phyloP scores from a whole-genome alignment of 2,329 filamentous ascomycete genomes.

The Aspergillus vadensis region DNA sequence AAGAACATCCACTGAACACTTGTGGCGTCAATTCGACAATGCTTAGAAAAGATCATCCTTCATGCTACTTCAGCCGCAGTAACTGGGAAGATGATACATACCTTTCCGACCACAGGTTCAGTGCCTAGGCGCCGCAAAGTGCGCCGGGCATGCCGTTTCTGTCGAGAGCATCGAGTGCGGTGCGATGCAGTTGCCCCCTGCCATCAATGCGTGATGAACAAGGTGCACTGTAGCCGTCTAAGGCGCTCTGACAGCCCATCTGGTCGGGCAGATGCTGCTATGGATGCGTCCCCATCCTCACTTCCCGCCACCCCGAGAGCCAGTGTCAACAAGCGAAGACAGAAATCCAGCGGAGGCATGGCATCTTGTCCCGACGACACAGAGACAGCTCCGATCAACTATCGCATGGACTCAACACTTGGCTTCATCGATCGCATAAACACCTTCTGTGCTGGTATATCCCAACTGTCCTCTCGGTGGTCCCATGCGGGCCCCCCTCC shows the following conservation, averaged over 20 bases:
- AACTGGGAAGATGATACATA: too few relatives aligned
- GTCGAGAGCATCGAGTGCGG: slow-evolving; percentile 25
- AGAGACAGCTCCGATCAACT: not conserved
- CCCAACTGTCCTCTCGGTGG: slow-evolving; percentile 9
- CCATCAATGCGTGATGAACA: slow-evolving; percentile 22
- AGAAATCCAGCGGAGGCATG: too few relatives aligned
- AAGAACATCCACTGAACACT: too few relatives aligned
- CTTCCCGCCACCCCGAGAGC: too few relatives aligned
- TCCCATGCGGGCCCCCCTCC: not conserved
- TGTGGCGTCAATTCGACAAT: too few relatives aligned
- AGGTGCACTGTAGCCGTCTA: slow-evolving; percentile 19
- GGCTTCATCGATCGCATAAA: slow-evolving; percentile 23
- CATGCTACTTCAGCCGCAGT: too few relatives aligned
- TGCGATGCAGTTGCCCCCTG: slow-evolving; percentile 24
- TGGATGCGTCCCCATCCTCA: too few relatives aligned
- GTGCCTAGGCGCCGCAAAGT: slow-evolving; percentile 17
- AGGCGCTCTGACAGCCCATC: not conserved
- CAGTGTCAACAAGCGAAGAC: too few relatives aligned
- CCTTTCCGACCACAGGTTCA: too few relatives aligned
- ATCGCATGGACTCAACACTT: slow-evolving; percentile 15
- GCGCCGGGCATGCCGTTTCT: slow-evolving; percentile 24
- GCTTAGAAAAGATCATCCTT: too few relatives aligned
- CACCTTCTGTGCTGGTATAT: slow-evolving; percentile 18
- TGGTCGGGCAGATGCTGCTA: too few relatives aligned
- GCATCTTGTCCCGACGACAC: slow-evolving; percentile 1